Conservation (phyloP, 441 rosid species). For the Adansonia grandidieri region DNA sequence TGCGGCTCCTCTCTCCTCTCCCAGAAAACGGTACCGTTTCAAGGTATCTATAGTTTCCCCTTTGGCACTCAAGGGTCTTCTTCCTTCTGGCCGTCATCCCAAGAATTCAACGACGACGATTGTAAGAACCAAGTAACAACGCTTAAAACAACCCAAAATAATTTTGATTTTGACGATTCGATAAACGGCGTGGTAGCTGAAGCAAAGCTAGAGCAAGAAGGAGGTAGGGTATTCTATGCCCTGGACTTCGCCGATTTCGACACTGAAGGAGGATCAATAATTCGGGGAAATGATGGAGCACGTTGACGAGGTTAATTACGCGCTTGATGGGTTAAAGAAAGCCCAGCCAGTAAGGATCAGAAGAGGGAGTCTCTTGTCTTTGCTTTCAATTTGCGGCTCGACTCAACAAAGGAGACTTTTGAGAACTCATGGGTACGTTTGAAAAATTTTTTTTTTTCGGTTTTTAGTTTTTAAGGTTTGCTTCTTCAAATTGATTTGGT, state of each 20-base stretch:
- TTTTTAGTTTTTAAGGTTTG: constrained; percentile 21
- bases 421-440: constrained; percentile 64
- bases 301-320: constrained; percentile 95
- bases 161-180: constrained; percentile 34
- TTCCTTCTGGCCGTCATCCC: constrained; percentile 55
- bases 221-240: constrained; percentile 31
- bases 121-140: constrained; percentile 26
- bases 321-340: constrained; percentile 83
- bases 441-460: neutral
- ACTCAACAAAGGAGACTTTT: constrained; percentile 74
- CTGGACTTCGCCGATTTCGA: constrained; percentile 51
- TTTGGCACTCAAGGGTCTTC: constrained; percentile 78
- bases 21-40: constrained; percentile 54
- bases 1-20: constrained; percentile 52
- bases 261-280: constrained; percentile 97
- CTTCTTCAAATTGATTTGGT: constrained; percentile 11
- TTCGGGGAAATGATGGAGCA: constrained; percentile 98
- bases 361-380: constrained; percentile 79
- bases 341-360: constrained; percentile 83
- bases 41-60: constrained; percentile 54
- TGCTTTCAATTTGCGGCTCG: constrained; percentile 76
- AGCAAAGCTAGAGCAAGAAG: constrained; percentile 34
- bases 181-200: constrained; percentile 43
- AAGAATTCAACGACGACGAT: constrained; percentile 38
- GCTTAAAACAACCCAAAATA: constrained; percentile 21